Conservation (phyloP, 2,329 filamentous ascomycete species). For the Arthrinium phaeospermum region DNA sequence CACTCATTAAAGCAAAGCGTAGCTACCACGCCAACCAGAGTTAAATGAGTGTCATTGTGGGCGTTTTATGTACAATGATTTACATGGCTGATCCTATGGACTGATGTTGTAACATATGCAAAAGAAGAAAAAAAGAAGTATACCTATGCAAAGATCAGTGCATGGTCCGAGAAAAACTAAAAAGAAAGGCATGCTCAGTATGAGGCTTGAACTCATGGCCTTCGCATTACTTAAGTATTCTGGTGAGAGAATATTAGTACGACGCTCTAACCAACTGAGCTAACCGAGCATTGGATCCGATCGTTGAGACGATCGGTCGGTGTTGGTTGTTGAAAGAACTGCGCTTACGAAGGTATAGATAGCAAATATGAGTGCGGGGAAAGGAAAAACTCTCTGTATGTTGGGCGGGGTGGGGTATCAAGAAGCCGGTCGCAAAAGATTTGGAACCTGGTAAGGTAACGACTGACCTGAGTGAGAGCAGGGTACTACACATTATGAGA, state of each 20-base stretch:
- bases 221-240: conserved; percentile 19
- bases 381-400: not conserved
- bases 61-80: no score
- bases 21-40: no score
- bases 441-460: not conserved
- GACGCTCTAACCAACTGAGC: conserved; percentile 22
- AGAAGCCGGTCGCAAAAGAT: not conserved
- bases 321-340: conserved; percentile 4
- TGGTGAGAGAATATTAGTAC: conserved; percentile 16
- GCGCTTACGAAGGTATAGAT: not conserved
- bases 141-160: no score
- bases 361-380: not conserved
- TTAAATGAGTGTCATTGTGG: no score
- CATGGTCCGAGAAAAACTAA: not conserved
- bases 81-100: not conserved
- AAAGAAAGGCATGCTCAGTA: conserved; percentile 20
- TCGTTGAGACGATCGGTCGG: conserved; percentile 7
- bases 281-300: conserved; percentile 18
- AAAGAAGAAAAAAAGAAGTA: no score
- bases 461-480: not conserved
- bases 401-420: not conserved
- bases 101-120: no score
- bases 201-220: conserved; percentile 22
- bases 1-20: no score
- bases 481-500: not conserved